Conservation (phyloP, 805 yeast species). For the Wickerhamiella sergipiensis region DNA sequence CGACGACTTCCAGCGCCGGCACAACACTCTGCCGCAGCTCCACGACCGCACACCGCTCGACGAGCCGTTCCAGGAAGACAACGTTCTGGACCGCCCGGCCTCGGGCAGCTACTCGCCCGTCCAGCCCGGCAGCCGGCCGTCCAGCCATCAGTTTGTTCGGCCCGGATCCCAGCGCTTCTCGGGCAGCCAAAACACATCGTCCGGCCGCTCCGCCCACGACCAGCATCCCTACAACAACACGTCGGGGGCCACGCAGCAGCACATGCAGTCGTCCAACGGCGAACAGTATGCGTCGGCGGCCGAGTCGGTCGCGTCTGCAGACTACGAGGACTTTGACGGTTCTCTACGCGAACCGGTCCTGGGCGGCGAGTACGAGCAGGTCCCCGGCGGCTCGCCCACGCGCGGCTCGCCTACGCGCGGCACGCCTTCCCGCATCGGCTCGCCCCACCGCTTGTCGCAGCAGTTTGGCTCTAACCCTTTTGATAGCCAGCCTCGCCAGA, state of each 20-base stretch:
- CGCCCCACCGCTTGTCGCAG: too few relatives aligned
- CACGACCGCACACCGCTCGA: not conserved
- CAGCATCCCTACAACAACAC: not conserved
- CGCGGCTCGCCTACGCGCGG: not conserved
- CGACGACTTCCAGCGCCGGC: constrained; percentile 14
- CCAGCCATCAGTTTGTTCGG: not conserved
- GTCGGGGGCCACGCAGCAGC: not conserved
- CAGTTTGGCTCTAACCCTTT: too few relatives aligned
- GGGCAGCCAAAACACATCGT: not conserved
- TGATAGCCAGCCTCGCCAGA: too few relatives aligned
- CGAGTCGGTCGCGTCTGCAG: not conserved
- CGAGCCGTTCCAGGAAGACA: not conserved
- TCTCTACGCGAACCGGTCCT: not conserved
- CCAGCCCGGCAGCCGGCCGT: not conserved
- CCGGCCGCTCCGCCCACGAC: not conserved
- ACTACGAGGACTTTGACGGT: not conserved
- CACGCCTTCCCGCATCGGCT: not conserved
- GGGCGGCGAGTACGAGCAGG: not conserved
- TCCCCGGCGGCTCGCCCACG: constrained; percentile 2
- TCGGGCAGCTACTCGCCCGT: not conserved
- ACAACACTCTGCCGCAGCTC: not conserved
- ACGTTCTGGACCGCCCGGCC: not conserved
- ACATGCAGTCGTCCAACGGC: not conserved
- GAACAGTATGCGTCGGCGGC: not conserved
- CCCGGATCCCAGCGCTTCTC: not conserved